Evolutionary conservation across 805 yeast genomes (phyloP).

Genomic region (Ascoidea tarda): DNA sequence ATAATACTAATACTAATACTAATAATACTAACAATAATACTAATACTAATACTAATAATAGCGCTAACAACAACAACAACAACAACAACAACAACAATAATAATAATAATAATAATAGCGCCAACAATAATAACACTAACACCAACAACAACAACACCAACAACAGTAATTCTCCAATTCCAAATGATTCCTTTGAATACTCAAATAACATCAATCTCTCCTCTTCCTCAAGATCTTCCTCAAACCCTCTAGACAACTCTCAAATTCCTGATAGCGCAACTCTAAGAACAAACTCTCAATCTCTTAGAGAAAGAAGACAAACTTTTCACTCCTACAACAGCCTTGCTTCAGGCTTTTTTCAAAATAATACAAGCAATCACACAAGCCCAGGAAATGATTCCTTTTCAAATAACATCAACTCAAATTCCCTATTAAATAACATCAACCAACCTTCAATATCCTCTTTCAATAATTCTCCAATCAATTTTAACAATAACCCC

Average conservation of each 20-base stretch:
- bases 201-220: neutral
- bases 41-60: constrained; percentile 7
- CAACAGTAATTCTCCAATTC: constrained; percentile 5
- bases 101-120: constrained; percentile 11
- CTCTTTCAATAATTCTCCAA: too few species aligned
- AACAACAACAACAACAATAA: constrained; percentile 14
- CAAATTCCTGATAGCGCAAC: too few species aligned
- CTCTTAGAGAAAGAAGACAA: neutral
- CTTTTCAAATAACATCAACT: neutral
- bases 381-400: too few species aligned
- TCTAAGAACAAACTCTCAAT: neutral
- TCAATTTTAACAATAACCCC: too few species aligned
- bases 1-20: constrained; percentile 21
- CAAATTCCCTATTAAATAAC: too few species aligned
- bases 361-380: too few species aligned
- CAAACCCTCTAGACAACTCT: neutral
- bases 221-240: neutral
- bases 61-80: constrained; percentile 14
- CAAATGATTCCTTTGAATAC: too few species aligned
- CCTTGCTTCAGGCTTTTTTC: neutral
- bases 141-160: constrained; percentile 9
- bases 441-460: too few species aligned
- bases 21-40: constrained; percentile 15
- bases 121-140: constrained; percentile 12
- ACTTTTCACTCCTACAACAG: neutral